A percentile compares a stretch with the other conserved stretches of the same genome.
Conservation (phyloP, 768 basidiomycete genomes). For the Lactarius pseudohatsudake region DNA sequence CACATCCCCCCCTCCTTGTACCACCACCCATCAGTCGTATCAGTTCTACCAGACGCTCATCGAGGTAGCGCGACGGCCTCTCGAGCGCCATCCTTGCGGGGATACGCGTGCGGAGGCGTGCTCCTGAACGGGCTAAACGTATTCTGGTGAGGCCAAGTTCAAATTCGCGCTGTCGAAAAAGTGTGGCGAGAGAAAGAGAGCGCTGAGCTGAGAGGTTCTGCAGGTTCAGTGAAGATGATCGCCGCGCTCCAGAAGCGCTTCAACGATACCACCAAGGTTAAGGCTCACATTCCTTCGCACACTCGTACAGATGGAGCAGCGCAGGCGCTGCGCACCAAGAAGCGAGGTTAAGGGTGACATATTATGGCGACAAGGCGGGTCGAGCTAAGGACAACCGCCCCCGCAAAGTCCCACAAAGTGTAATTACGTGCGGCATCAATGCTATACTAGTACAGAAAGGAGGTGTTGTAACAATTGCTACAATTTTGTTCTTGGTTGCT, state of each 20-base stretch:
- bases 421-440: too few species aligned
- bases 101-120: constrained; percentile 60
- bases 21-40: constrained; percentile 48
- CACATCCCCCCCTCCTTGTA: not conserved
- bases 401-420: too few species aligned
- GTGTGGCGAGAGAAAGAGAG: not conserved
- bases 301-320: not conserved
- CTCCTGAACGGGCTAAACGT: constrained; percentile 73
- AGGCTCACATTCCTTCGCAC: constrained; percentile 3
- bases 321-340: not conserved
- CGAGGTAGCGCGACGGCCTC: constrained; percentile 52
- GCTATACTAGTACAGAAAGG: too few species aligned
- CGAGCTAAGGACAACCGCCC: not conserved
- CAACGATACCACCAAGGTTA: constrained; percentile 31
- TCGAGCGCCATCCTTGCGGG: constrained; percentile 45
- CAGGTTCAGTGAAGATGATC: constrained; percentile 80
- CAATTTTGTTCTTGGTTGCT: too few species aligned
- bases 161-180: not conserved
- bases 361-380: not conserved
- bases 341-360: not conserved
- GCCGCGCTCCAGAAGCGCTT: constrained; percentile 63
- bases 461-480: too few species aligned
- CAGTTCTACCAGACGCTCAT: constrained; percentile 63
- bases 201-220: not conserved
- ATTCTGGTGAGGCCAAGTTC: constrained; percentile 55